Conservation (phyloP, 1,139 yeast species). For the Candida sp. region DNA sequence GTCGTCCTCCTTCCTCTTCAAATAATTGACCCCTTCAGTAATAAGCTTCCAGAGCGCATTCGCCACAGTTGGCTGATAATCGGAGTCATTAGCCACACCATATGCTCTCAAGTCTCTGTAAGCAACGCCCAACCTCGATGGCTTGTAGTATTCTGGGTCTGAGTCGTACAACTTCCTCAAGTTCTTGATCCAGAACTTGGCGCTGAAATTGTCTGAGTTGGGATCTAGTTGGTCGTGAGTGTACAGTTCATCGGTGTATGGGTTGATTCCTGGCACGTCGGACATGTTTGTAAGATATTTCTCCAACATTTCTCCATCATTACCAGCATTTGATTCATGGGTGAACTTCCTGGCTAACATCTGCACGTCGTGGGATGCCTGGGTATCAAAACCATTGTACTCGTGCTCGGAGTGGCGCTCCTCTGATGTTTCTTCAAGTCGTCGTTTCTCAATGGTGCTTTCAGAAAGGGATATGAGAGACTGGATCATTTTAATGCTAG, state of each 20-base stretch:
- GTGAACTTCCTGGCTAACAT: conserved; percentile 37
- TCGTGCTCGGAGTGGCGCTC: neutral
- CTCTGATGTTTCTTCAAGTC: neutral
- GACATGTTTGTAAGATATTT: conserved; percentile 53
- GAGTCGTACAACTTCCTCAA: conserved; percentile 52
- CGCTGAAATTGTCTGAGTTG: conserved; percentile 15
- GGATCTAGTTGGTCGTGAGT: conserved; percentile 13
- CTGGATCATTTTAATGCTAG: neutral
- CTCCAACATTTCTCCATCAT: conserved; percentile 11
- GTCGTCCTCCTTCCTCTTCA: neutral
- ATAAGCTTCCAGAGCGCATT: conserved; percentile 44
- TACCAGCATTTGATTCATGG: conserved; percentile 24
- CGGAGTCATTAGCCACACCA: conserved; percentile 80
- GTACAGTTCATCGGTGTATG: conserved; percentile 22
- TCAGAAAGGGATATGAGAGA: neutral
- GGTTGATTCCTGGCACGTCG: conserved; percentile 53
- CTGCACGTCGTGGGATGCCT: conserved; percentile 21
- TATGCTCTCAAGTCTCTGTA: conserved; percentile 71
- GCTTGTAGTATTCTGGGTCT: conserved; percentile 70
- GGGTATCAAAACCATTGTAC: conserved; percentile 2
- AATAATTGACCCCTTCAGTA: conserved; percentile 8
- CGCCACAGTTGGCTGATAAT: conserved; percentile 74
- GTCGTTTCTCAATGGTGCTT: neutral
- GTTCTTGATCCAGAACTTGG: conserved; percentile 73
- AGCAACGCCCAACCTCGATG: conserved; percentile 67